Percentiles rank a stretch among this genome's conserved stretches.
Evolutionary conservation across 1,139 yeast genomes (phyloP).

Genomic region (Yamadazyma diddensiae): DNA sequence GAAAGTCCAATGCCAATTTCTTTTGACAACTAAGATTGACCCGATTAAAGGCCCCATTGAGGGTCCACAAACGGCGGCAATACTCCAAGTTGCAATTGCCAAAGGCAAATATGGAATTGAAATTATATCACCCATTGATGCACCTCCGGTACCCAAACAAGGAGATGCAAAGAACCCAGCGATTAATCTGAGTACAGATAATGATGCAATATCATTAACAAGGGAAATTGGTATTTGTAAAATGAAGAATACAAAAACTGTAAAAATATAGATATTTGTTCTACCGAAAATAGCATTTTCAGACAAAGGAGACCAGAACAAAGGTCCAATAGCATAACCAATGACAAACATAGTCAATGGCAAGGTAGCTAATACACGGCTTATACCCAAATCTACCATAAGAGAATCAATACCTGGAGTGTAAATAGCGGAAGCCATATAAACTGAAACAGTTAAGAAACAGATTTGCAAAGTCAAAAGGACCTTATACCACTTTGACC

Average conservation of each 20-base stretch:
- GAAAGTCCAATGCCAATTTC: conserved; percentile 43
- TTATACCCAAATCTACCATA: conserved; percentile 37
- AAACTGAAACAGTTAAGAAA: conserved; percentile 23
- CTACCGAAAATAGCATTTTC: conserved; percentile 56
- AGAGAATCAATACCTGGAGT: conserved; percentile 33
- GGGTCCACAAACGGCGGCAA: conserved; percentile 30
- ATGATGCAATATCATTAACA: conserved; percentile 25
- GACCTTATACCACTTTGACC: conserved; percentile 20
- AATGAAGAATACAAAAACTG: conserved; percentile 29
- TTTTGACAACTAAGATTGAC: conserved; percentile 20
- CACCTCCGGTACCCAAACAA: conserved; percentile 36
- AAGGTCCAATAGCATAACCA: conserved; percentile 57
- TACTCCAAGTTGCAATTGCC: conserved; percentile 27
- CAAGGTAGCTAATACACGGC: conserved; percentile 42
- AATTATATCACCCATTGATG: conserved; percentile 29
- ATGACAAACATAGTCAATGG: conserved; percentile 40
- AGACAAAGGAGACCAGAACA: conserved; percentile 52
- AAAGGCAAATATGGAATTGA: conserved; percentile 19
- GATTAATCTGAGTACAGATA: conserved; percentile 30
- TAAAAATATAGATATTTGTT: conserved; percentile 31
- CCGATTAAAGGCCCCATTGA: conserved; percentile 33
- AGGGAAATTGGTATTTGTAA: conserved; percentile 35
- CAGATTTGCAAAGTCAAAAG: conserved; percentile 20
- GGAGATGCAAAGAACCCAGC: conserved; percentile 36
- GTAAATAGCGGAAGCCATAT: conserved; percentile 28